phyloP scores from a whole-genome alignment of 495 filamentous ascomycete genomes.

The Umbilicaria muhlenbergii region DNA sequence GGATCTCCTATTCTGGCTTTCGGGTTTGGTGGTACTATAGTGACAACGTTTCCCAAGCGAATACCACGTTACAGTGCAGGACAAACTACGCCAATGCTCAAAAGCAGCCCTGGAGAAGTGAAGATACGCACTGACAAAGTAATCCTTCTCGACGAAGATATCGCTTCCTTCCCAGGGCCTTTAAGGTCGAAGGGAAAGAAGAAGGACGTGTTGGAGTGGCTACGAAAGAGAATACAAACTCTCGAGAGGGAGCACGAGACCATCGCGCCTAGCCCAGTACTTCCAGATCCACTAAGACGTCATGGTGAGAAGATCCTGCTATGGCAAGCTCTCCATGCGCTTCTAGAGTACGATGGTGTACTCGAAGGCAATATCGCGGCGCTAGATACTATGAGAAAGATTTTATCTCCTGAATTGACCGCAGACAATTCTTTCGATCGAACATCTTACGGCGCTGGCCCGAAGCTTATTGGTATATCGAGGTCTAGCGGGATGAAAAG shows the following conservation, averaged over 20 bases:
- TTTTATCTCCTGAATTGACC: slow-evolving; percentile 51
- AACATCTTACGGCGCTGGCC: slow-evolving; percentile 18
- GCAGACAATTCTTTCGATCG: slow-evolving; percentile 11
- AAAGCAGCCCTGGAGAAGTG: slow-evolving; percentile 72
- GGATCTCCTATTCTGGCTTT: slow-evolving; percentile 75
- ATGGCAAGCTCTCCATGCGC: slow-evolving; percentile 68
- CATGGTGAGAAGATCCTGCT: slow-evolving; percentile 70
- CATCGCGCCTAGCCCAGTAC: slow-evolving; percentile 27
- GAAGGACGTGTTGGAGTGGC: slow-evolving; percentile 79
- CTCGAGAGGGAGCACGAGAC: slow-evolving; percentile 46
- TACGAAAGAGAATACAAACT: slow-evolving; percentile 53
- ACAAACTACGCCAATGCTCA: slow-evolving; percentile 55
- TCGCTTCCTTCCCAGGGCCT: slow-evolving; percentile 79
- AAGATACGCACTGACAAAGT: slow-evolving; percentile 56
- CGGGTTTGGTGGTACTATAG: slow-evolving; percentile 70
- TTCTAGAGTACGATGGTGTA: slow-evolving; percentile 76
- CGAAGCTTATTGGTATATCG: slow-evolving; percentile 17
- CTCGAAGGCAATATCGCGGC: slow-evolving; percentile 59
- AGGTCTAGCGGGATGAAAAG: slow-evolving; percentile 16
- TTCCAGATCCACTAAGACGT: slow-evolving; percentile 43
- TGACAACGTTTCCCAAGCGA: slow-evolving; percentile 78
- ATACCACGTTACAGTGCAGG: slow-evolving; percentile 73
- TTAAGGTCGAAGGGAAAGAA: slow-evolving; percentile 83
- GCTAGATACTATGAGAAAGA: slow-evolving; percentile 53
- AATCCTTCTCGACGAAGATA: slow-evolving; percentile 47